These are phyloP conservation scores for Aaosphaeria arxii DNA, from an alignment of 2,329 filamentous ascomycete genomes.

Conservation along the genomic window DNA sequence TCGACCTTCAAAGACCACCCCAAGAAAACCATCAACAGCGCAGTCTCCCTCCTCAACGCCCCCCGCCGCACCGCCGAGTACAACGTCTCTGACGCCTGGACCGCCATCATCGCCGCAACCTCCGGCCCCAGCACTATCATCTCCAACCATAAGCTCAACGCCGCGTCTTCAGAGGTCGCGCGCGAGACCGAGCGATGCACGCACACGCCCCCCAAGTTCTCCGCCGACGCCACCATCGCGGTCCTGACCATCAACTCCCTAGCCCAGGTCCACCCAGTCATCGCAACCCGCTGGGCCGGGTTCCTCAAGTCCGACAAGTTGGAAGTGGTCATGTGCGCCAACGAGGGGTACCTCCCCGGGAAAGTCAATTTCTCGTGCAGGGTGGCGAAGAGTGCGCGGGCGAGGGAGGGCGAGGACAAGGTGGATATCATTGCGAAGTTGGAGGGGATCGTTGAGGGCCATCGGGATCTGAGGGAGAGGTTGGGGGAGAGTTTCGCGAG, in stretches of 20 bases:
- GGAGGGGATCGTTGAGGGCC: slow-evolving; percentile 46
- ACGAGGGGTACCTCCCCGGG: slow-evolving; percentile 61
- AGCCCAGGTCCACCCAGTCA: slow-evolving; percentile 64
- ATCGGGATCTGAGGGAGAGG: slow-evolving; percentile 42
- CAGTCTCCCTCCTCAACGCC: slow-evolving; percentile 63
- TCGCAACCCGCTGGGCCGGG: slow-evolving; percentile 65
- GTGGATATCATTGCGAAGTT: slow-evolving; percentile 63
- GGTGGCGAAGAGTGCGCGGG: slow-evolving; percentile 55
- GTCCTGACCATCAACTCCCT: slow-evolving; percentile 60
- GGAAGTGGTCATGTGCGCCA: slow-evolving; percentile 64
- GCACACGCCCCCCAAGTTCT: slow-evolving; percentile 63
- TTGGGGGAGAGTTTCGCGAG: slow-evolving; percentile 63
- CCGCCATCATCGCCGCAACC: slow-evolving; percentile 50
- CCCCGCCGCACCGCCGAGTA: slow-evolving; percentile 61
- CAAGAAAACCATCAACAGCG: slow-evolving; percentile 61
- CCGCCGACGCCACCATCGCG: slow-evolving; percentile 59
- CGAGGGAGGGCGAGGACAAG: slow-evolving; percentile 46
- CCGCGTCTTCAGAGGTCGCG: slow-evolving; percentile 58
- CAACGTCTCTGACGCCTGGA: slow-evolving; percentile 61
- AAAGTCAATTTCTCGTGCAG: slow-evolving; percentile 68
- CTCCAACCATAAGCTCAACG: slow-evolving; percentile 47
- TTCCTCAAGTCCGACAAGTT: slow-evolving; percentile 57
- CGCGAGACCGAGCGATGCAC: slow-evolving; percentile 61
- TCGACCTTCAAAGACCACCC: slow-evolving; percentile 58
- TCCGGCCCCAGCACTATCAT: slow-evolving; percentile 52